A percentile compares a stretch with the other conserved stretches of the same genome.
These are phyloP conservation scores for Tetrapyrgos nigripes DNA, from an alignment of 1,284 basidiomycete species.

Conservation along the genomic window DNA sequence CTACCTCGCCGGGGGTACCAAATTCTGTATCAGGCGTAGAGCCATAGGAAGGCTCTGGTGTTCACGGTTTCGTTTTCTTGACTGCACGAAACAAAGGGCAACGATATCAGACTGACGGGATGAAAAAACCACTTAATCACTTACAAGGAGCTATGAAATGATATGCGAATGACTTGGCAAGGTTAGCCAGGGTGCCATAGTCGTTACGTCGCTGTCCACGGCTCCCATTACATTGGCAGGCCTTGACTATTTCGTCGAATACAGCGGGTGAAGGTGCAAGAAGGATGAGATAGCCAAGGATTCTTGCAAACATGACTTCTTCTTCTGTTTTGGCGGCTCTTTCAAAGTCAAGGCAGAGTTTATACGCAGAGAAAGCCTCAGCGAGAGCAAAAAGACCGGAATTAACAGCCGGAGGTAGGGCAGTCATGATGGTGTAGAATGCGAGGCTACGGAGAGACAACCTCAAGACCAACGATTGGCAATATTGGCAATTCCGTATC, in stretches of 20 bases:
- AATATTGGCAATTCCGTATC: too few species aligned
- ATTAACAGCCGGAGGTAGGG: too few species aligned
- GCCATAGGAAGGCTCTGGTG: not conserved
- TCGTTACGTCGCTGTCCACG: too few species aligned
- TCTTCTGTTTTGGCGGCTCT: too few species aligned
- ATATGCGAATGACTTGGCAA: conserved; percentile 12
- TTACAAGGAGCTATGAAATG: conserved; percentile 21
- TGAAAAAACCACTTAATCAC: not conserved
- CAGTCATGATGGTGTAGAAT: too few species aligned
- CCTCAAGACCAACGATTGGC: too few species aligned
- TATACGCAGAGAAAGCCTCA: too few species aligned
- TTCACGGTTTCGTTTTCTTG: not conserved
- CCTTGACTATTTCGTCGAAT: conserved; percentile 6
- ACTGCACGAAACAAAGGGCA: conserved; percentile 1
- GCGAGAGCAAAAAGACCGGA: too few species aligned
- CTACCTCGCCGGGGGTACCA: too few species aligned
- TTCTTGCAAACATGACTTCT: not conserved
- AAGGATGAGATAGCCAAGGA: conserved; percentile 22
- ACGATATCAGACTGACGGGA: not conserved
- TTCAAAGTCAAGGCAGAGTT: too few species aligned
- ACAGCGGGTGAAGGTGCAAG: conserved; percentile 15
- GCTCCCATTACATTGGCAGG: conserved; percentile 10
- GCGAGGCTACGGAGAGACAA: too few species aligned
- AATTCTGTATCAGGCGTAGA: too few species aligned
- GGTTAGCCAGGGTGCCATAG: not conserved